A percentile compares a stretch with the other conserved stretches of the same genome.
Evolutionary conservation across 345 rosid species (phyloP).

Genomic region (Brassica nigra): DNA sequence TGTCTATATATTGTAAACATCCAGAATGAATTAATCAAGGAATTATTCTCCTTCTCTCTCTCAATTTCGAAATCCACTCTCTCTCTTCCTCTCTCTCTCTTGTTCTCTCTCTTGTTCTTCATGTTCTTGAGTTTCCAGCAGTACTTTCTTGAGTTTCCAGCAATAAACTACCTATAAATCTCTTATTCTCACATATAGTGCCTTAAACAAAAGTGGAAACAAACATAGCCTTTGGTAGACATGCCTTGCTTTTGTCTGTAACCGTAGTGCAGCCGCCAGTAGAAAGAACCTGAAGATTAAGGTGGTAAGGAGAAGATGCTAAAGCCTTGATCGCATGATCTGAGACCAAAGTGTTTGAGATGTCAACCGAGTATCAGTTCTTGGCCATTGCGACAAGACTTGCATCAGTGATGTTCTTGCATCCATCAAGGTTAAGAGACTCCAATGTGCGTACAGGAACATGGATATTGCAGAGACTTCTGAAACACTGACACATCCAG

Average conservation of each 20-base stretch:
- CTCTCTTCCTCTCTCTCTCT: too few relatives aligned
- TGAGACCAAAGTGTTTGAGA: conserved; percentile 65
- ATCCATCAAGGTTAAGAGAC: conserved; percentile 74
- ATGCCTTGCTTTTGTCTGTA: conserved; percentile 65
- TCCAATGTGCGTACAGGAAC: conserved; percentile 74
- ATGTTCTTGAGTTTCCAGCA: too few relatives aligned
- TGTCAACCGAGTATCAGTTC: conserved; percentile 68
- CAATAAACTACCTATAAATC: too few relatives aligned
- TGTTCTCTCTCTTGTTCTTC: too few relatives aligned
- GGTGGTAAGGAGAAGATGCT: conserved; percentile 51
- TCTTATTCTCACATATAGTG: too few relatives aligned
- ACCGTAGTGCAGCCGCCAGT: conserved; percentile 68
- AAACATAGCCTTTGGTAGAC: conserved; percentile 33
- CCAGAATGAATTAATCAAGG: too few relatives aligned
- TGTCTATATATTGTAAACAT: too few relatives aligned
- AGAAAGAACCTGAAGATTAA: conserved; percentile 82
- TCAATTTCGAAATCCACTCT: too few relatives aligned
- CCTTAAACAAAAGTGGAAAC: conserved; percentile 22
- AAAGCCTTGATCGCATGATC: conserved; percentile 66
- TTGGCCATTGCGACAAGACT: conserved; percentile 64
- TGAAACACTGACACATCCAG: conserved; percentile 68
- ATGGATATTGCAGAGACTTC: conserved; percentile 62
- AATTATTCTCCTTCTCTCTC: too few relatives aligned
- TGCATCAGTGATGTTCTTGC: conserved; percentile 66
- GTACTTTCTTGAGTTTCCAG: too few relatives aligned